Evolutionary conservation across 768 basidiomycete species (phyloP), one percentile per base, ranked within the genome.

Genomic region (Rubroboletus satanas): DNA sequence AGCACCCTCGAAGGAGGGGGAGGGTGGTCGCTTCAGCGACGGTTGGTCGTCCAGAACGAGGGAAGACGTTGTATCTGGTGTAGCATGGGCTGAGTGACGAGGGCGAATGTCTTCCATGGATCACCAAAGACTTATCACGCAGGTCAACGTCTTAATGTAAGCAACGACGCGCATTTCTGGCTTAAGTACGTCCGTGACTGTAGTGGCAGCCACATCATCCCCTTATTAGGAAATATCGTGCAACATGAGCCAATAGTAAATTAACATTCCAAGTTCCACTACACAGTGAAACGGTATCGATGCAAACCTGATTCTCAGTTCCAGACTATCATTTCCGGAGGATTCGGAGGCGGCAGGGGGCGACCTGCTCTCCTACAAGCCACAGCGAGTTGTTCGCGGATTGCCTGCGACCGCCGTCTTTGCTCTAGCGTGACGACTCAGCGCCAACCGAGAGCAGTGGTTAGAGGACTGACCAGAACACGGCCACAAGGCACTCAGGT

Each of bases 401-500:
- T 70, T 29, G 58, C 56, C 28, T 74, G 71, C 58, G 82, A 81
- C 21, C 76, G 75, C 44, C 67, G 63, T 47, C 82, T 73, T 76
- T 83, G 82, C 58, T 79, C 85, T 84, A 52, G 17, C 35, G 46
- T 28, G 18, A 7, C 32, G 41, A 54, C 31, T 63, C 56, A 60
- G 59, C 41, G 43, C 14, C 21, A 10, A 44, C 31, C 32, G 18
- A 38, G 15, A 35, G 4, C 35, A 37, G 5, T 32, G 39, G 28
- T 52, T 29, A 42, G 54, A 53, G 33, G 39, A 67, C 73, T 61
- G 62, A 86, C 85, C 81, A 51, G 73, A 64, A 64, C 84, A 87
- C 0, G 87, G 86, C 84, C 85, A 87, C 43, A 87, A 61, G 7
- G 76, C 73, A 45, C 79, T 79, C 56, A 87, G 66, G 66, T 83